Conservation (phyloP, 2,329 filamentous ascomycete species). For the Fusarium sp. region DNA sequence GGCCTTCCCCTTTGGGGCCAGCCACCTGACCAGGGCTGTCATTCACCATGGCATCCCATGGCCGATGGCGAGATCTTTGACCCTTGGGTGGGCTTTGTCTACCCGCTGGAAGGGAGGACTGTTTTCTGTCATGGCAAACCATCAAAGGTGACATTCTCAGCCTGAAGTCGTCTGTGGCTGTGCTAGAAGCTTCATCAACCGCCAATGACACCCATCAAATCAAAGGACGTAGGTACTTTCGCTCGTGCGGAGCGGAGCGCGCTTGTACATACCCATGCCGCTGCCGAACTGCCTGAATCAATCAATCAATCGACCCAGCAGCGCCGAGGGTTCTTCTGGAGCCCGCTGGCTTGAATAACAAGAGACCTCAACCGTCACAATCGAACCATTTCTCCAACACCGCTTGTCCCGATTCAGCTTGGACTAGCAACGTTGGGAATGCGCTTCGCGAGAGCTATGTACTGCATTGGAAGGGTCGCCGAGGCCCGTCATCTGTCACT, state of each 20-base stretch:
- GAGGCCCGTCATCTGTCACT: slow-evolving; percentile 33
- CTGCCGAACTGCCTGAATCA: slow-evolving; percentile 23
- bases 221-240: background rate
- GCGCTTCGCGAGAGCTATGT: slow-evolving; percentile 38
- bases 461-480: slow-evolving; percentile 41
- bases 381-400: slow-evolving; percentile 44
- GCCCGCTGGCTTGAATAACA: slow-evolving; percentile 22
- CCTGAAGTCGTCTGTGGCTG: slow-evolving; percentile 38
- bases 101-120: slow-evolving; percentile 7
- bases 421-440: slow-evolving; percentile 37
- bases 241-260: slow-evolving; percentile 6
- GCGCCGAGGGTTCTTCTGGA: slow-evolving; percentile 9
- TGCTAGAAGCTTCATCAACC: slow-evolving; percentile 27
- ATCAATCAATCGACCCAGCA: slow-evolving; percentile 19
- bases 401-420: slow-evolving; percentile 44
- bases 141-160: slow-evolving; percentile 20
- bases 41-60: slow-evolving; percentile 39
- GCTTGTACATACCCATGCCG: slow-evolving; percentile 7
- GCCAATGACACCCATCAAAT: slow-evolving; percentile 5
- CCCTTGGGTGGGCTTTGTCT: slow-evolving; percentile 14
- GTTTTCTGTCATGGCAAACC: slow-evolving; percentile 11
- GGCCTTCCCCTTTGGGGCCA: slow-evolving; percentile 46
- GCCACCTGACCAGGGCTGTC: slow-evolving; percentile 44
- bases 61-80: slow-evolving; percentile 38
- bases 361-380: slow-evolving; percentile 40